Evolutionary conservation across 371 early-diverging fungal species (phyloP).

Genomic region (Paramicrosporidium saccamoebae): DNA sequence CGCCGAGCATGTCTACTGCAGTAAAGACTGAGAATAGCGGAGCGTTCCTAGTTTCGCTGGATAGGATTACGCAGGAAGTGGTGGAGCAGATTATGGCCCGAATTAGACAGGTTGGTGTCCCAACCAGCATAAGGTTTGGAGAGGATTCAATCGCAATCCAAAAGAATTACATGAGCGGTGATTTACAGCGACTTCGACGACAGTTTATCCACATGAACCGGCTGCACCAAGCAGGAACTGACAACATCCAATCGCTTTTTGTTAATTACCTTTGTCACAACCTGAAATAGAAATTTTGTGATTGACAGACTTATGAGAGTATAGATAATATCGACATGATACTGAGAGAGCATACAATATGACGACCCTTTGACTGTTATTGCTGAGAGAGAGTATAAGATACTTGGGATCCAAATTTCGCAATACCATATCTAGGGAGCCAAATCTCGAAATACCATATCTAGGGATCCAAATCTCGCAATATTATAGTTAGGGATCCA

Average conservation of each 20-base stretch:
- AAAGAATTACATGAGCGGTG: constrained; percentile 32
- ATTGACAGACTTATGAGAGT: too few relatives aligned
- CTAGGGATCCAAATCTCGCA: too few relatives aligned
- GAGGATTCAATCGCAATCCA: constrained; percentile 21
- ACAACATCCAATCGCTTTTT: constrained; percentile 40
- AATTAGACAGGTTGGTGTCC: constrained; percentile 2
- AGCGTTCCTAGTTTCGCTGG: constrained; percentile 62
- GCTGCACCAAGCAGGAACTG: constrained; percentile 22
- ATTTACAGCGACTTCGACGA: constrained; percentile 36
- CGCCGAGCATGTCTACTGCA: constrained; percentile 50
- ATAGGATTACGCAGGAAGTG: constrained; percentile 38
- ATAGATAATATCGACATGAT: too few relatives aligned
- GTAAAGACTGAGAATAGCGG: constrained; percentile 56
- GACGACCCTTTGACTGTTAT: too few relatives aligned
- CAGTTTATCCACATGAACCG: constrained; percentile 63
- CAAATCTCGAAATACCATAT: too few relatives aligned
- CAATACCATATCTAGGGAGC: too few relatives aligned
- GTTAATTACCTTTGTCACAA: constrained; percentile 58
- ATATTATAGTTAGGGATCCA: too few relatives aligned
- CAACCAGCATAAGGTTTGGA: background rate
- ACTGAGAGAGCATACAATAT: too few relatives aligned
- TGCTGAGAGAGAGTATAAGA: too few relatives aligned
- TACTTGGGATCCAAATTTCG: too few relatives aligned
- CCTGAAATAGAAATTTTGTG: too few relatives aligned
- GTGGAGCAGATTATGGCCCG: constrained; percentile 9